Percentiles rank a stretch among this genome's conserved stretches.
These are phyloP conservation scores for Mycosphaerella arachidis DNA, from an alignment of 2,329 filamentous ascomycete genomes.

Conservation along the genomic window DNA sequence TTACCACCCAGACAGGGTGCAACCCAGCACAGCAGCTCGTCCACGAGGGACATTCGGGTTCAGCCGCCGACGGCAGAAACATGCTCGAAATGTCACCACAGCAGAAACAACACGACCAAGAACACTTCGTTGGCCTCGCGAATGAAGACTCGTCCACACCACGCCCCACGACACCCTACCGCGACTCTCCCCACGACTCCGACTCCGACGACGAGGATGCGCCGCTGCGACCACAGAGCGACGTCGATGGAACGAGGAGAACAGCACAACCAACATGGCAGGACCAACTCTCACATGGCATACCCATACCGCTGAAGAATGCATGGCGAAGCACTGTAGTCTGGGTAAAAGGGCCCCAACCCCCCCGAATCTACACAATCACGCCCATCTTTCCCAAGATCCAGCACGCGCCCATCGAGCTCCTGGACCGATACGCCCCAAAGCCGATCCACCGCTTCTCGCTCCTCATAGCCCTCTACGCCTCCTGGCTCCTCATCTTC, in stretches of 20 bases:
- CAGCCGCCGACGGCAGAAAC: not conserved
- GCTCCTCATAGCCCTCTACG: conserved; percentile 57
- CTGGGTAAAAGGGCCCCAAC: conserved; percentile 48
- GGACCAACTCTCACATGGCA: conserved; percentile 20
- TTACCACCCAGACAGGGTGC: not conserved
- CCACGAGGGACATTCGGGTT: not conserved
- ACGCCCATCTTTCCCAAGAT: conserved; percentile 57
- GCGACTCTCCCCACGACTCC: conserved; percentile 30
- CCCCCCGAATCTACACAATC: conserved; percentile 47
- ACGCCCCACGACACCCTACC: conserved; percentile 18
- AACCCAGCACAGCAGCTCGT: not conserved
- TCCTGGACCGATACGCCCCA: conserved; percentile 61
- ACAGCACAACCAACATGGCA: conserved; percentile 18
- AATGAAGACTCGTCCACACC: not conserved
- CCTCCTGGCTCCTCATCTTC: conserved; percentile 66
- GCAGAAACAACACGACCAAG: not conserved
- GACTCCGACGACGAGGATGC: conserved; percentile 29
- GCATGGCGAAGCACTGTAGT: conserved; percentile 37
- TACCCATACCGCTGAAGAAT: conserved; percentile 26
- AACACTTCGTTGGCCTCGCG: not conserved
- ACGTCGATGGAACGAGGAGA: conserved; percentile 25
- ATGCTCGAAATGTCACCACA: not conserved
- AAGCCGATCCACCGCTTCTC: conserved; percentile 55
- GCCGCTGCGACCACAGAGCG: conserved; percentile 23
- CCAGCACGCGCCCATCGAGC: conserved; percentile 61